A percentile compares a stretch with the other conserved stretches of the same genome.
These are phyloP conservation scores for Gaultheria prostrata DNA, from an alignment of 148 eudicot species.

Conservation along the genomic window DNA sequence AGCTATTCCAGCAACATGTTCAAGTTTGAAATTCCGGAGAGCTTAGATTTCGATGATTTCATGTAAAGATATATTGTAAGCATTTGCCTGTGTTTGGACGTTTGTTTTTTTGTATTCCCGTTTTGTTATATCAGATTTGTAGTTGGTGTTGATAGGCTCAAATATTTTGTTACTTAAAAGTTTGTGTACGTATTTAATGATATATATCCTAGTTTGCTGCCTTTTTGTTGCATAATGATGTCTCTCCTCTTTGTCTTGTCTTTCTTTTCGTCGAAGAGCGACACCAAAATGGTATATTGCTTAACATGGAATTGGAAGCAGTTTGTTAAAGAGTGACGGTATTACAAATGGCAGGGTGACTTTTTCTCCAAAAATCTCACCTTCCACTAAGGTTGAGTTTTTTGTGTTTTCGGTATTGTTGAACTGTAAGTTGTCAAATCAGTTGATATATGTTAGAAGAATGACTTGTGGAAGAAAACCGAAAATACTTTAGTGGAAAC, in stretches of 20 bases:
- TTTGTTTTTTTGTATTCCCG: background rate
- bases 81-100: background rate
- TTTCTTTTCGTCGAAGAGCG: background rate
- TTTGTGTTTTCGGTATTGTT: too few relatives aligned
- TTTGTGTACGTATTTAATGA: background rate
- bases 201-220: background rate
- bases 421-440: too few relatives aligned
- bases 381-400: too few relatives aligned
- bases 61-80: constrained; percentile 29
- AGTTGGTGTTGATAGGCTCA: background rate
- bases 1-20: constrained; percentile 64
- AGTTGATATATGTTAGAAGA: too few relatives aligned
- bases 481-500: too few relatives aligned
- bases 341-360: too few relatives aligned
- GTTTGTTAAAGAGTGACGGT: too few relatives aligned
- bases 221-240: background rate
- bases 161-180: background rate
- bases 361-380: too few relatives aligned
- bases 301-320: too few relatives aligned
- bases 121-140: background rate
- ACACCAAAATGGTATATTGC: too few relatives aligned
- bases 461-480: too few relatives aligned
- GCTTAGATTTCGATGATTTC: constrained; percentile 53
- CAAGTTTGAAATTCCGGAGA: constrained; percentile 59
- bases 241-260: background rate